These are phyloP conservation scores for Aspergillus pseudotamarii DNA, from an alignment of 2,329 filamentous ascomycete genomes.

Conservation along the genomic window DNA sequence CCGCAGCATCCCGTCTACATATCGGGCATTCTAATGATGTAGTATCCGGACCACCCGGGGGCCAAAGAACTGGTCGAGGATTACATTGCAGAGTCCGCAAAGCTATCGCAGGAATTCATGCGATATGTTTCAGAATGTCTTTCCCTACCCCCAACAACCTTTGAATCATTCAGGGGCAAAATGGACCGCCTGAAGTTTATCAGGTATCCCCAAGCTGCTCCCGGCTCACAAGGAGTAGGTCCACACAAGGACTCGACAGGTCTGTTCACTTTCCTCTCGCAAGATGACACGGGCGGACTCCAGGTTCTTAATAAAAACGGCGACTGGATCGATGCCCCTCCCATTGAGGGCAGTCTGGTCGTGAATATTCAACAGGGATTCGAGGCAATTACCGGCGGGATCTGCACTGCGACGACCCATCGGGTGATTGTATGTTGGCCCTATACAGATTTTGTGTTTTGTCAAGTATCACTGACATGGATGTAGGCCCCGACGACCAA, in stretches of 20 bases:
- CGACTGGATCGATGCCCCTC: constrained; percentile 49
- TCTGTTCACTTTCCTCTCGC: constrained; percentile 45
- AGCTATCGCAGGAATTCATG: constrained; percentile 56
- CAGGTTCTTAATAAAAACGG: constrained; percentile 51
- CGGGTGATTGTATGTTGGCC: constrained; percentile 34
- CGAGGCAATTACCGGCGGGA: constrained; percentile 58
- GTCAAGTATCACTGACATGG: not conserved
- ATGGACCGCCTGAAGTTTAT: constrained; percentile 61
- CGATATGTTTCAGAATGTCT: constrained; percentile 59
- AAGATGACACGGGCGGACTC: constrained; percentile 48
- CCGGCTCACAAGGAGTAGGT: constrained; percentile 56
- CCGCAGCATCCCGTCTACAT: too few relatives aligned
- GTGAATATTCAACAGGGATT: constrained; percentile 57
- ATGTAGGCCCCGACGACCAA: constrained; percentile 36
- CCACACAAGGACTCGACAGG: constrained; percentile 60
- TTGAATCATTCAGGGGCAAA: constrained; percentile 50
- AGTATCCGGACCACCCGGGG: constrained; percentile 32
- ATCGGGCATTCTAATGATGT: not conserved
- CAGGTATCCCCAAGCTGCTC: constrained; percentile 52
- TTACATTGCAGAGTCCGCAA: constrained; percentile 55
- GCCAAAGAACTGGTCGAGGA: constrained; percentile 42
- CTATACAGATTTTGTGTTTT: not conserved
- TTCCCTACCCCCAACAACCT: constrained; percentile 51
- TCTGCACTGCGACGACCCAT: constrained; percentile 50
- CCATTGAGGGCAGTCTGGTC: constrained; percentile 48